These are phyloP conservation scores for Hymenoscyphus infarciens DNA, from an alignment of 2,329 filamentous ascomycete species.

Conservation along the genomic window DNA sequence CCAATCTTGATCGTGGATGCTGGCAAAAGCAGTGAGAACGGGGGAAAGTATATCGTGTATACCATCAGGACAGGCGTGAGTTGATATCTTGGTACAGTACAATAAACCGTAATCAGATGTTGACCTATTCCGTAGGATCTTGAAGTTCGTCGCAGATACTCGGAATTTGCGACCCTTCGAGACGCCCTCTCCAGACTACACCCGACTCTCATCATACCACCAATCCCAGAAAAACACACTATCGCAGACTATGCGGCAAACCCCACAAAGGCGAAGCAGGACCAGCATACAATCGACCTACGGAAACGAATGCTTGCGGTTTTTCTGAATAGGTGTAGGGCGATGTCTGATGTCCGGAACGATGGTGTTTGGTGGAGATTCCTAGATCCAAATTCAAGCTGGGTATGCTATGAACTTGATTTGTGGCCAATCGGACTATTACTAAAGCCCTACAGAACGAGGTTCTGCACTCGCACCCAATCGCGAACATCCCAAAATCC, in stretches of 20 bases:
- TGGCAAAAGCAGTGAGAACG: slow-evolving; percentile 89
- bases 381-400: slow-evolving; percentile 95
- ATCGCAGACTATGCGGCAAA: slow-evolving; percentile 99
- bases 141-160: slow-evolving; percentile 91
- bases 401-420: slow-evolving; percentile 56
- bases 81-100: not conserved
- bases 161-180: slow-evolving; percentile 89
- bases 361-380: slow-evolving; percentile 99
- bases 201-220: slow-evolving; percentile 90
- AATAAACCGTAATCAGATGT: slow-evolving; percentile 9
- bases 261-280: slow-evolving; percentile 96
- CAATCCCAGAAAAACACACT: slow-evolving; percentile 97
- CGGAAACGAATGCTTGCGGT: slow-evolving; percentile 96
- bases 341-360: slow-evolving; percentile 86
- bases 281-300: slow-evolving; percentile 92
- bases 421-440: slow-evolving; percentile 4
- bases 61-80: slow-evolving; percentile 89
- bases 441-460: slow-evolving; percentile 63
- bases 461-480: slow-evolving; percentile 88
- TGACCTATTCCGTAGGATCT: slow-evolving; percentile 62
- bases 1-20: slow-evolving; percentile 91
- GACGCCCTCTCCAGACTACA: slow-evolving; percentile 87
- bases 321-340: slow-evolving; percentile 87
- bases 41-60: slow-evolving; percentile 93
- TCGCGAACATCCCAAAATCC: slow-evolving; percentile 88